Evolutionary conservation across 2,329 filamentous ascomycete genomes (phyloP).

Genomic region (Aureobasidium sp.): DNA sequence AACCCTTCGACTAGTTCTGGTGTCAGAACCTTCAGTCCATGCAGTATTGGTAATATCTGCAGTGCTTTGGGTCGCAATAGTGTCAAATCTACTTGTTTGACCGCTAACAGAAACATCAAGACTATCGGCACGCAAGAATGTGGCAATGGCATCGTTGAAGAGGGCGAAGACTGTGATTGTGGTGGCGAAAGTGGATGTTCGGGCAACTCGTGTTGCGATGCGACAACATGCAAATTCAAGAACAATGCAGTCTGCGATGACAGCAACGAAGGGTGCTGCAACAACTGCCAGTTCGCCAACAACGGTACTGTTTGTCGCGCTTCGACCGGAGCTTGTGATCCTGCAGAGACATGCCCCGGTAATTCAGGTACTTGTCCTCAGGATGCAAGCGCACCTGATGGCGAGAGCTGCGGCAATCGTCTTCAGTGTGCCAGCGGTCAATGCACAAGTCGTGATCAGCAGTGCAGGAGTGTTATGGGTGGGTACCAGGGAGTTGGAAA

Average conservation of each 20-base stretch:
- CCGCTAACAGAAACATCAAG: conserved; percentile 71
- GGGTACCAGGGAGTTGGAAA: conserved; percentile 58
- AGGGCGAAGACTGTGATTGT: conserved; percentile 92
- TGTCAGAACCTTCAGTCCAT: conserved; percentile 76
- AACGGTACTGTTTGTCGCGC: conserved; percentile 68
- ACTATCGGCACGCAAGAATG: conserved; percentile 80
- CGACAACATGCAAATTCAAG: conserved; percentile 79
- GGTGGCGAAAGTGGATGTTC: conserved; percentile 66
- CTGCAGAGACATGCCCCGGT: conserved; percentile 74
- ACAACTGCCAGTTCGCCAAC: conserved; percentile 58
- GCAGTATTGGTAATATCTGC: conserved; percentile 90
- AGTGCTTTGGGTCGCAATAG: conserved; percentile 69
- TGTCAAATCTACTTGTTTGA: conserved; percentile 68
- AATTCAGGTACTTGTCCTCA: conserved; percentile 62
- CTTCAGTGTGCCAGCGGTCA: conserved; percentile 84
- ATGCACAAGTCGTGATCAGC: conserved; percentile 83
- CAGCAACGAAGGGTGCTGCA: conserved; percentile 78
- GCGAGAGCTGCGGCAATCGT: conserved; percentile 58
- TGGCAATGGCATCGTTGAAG: conserved; percentile 94
- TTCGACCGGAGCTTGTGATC: conserved; percentile 75
- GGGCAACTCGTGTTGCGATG: conserved; percentile 72
- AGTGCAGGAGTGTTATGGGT: conserved; percentile 81
- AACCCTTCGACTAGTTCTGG: conserved; percentile 73
- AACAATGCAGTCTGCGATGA: conserved; percentile 69
- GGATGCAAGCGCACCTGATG: conserved; percentile 63